Percentiles rank a stretch among this genome's conserved stretches.
Evolutionary conservation across 1,284 basidiomycete genomes (phyloP).

Genomic region (Neotropicomus parvogracilis): DNA sequence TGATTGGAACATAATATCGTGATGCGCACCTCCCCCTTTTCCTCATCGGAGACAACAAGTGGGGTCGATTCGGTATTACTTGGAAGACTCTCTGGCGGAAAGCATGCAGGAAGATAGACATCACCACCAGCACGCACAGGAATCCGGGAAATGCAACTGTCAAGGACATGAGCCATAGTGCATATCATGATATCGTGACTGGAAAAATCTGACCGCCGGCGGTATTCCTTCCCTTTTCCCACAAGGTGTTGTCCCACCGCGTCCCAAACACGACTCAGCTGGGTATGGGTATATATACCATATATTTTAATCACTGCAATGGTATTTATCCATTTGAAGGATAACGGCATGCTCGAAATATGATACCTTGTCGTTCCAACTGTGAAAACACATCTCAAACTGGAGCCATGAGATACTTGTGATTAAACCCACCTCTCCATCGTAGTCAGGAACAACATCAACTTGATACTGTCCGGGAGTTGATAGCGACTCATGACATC

Average conservation of each 20-base stretch:
- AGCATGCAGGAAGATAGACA: slow-evolving; percentile 42
- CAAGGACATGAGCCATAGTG: slow-evolving; percentile 1
- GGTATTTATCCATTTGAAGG: not conserved
- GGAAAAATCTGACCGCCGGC: slow-evolving; percentile 35
- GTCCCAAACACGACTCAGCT: slow-evolving; percentile 58
- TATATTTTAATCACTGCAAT: slow-evolving; percentile 55
- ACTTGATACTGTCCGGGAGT: slow-evolving; percentile 52
- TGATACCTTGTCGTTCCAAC: slow-evolving; percentile 54
- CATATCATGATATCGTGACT: not conserved
- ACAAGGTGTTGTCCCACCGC: slow-evolving; percentile 49
- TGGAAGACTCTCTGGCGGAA: slow-evolving; percentile 32
- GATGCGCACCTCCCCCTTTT: slow-evolving; percentile 23
- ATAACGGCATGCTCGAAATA: not conserved
- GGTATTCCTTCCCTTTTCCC: slow-evolving; percentile 54
- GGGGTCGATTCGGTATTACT: not conserved
- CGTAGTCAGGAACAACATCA: slow-evolving; percentile 53
- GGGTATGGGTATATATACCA: slow-evolving; percentile 60
- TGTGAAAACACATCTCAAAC: slow-evolving; percentile 19
- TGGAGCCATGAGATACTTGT: not conserved
- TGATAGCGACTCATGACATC: not conserved
- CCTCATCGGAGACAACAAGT: slow-evolving; percentile 20
- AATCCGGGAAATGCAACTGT: slow-evolving; percentile 46
- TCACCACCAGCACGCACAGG: slow-evolving; percentile 38
- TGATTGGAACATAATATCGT: not conserved
- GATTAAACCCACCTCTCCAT: slow-evolving; percentile 41